Conservation (phyloP, 768 basidiomycete genomes). For the Exidia glandulosa region DNA sequence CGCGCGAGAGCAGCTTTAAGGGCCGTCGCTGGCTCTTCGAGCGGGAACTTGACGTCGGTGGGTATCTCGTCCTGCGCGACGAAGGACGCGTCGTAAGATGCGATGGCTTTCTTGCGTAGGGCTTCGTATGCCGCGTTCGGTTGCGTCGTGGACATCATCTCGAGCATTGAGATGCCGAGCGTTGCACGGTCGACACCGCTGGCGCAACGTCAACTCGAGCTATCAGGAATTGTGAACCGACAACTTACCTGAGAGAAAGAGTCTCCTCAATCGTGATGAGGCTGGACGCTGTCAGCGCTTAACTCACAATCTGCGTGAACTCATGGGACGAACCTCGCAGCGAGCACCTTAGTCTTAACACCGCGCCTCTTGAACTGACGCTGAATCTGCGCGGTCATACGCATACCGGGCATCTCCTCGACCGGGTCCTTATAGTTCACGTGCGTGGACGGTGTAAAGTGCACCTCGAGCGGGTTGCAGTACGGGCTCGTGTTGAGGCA, state of each 20-base stretch:
- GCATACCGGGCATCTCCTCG: conserved; percentile 9
- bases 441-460: conserved; percentile 9
- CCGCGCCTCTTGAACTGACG: conserved; percentile 2
- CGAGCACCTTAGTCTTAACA: conserved; percentile 9
- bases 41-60: conserved; percentile 5
- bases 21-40: conserved; percentile 4
- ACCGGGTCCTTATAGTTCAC: conserved; percentile 6
- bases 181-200: conserved; percentile 7
- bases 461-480: conserved; percentile 12
- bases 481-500: conserved; percentile 13
- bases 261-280: conserved; percentile 10
- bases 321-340: conserved; percentile 9
- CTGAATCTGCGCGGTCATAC: conserved; percentile 10
- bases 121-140: conserved; percentile 1
- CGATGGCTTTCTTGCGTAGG: conserved; percentile 7
- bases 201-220: neutral
- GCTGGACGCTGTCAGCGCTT: neutral
- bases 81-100: neutral
- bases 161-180: conserved; percentile 1
- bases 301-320: neutral
- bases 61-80: neutral
- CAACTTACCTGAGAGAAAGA: conserved; percentile 8
- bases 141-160: conserved; percentile 5
- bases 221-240: conserved; percentile 1
- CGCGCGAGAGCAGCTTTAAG: conserved; percentile 6